These are phyloP conservation scores for Leersia perrieri DNA, from an alignment of 176 grass and related monocot genomes.

Conservation along the genomic window DNA sequence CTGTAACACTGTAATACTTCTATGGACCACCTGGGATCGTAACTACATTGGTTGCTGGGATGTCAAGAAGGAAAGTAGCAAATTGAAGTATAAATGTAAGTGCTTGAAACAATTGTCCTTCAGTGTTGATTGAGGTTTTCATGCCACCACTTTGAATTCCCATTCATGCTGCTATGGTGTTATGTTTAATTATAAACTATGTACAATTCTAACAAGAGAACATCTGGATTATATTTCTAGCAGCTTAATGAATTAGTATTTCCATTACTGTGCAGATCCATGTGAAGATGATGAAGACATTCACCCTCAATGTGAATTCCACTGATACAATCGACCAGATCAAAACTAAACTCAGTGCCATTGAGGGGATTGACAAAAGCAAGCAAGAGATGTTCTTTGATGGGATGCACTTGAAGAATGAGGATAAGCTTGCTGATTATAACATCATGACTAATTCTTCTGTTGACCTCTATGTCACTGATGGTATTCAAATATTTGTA, in stretches of 20 bases:
- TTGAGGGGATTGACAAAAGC: slow-evolving; percentile 42
- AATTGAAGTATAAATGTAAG: neutral
- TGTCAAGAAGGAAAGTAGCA: no score
- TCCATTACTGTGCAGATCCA: slow-evolving; percentile 39
- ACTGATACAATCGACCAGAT: slow-evolving; percentile 37
- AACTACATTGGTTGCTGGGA: no score
- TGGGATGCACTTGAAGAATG: slow-evolving; percentile 40
- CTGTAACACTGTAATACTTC: no score
- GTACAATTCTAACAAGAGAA: slow-evolving; percentile 1
- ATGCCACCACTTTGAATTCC: no score
- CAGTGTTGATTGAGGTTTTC: neutral
- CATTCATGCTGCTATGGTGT: no score
- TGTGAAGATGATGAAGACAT: slow-evolving; percentile 45
- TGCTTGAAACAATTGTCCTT: neutral
- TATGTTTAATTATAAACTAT: neutral
- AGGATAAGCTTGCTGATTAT: slow-evolving; percentile 40
- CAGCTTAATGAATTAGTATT: neutral
- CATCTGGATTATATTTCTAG: neutral
- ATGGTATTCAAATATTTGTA: slow-evolving; percentile 40
- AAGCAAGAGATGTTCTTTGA: slow-evolving; percentile 40
- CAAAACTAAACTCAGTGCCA: slow-evolving; percentile 33
- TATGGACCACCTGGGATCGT: neutral
- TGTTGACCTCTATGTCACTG: slow-evolving; percentile 38
- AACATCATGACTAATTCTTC: slow-evolving; percentile 36
- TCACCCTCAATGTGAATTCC: slow-evolving; percentile 34